These are phyloP conservation scores for Didymella segeticola DNA, from an alignment of 2,329 filamentous ascomycete genomes.

Conservation along the genomic window DNA sequence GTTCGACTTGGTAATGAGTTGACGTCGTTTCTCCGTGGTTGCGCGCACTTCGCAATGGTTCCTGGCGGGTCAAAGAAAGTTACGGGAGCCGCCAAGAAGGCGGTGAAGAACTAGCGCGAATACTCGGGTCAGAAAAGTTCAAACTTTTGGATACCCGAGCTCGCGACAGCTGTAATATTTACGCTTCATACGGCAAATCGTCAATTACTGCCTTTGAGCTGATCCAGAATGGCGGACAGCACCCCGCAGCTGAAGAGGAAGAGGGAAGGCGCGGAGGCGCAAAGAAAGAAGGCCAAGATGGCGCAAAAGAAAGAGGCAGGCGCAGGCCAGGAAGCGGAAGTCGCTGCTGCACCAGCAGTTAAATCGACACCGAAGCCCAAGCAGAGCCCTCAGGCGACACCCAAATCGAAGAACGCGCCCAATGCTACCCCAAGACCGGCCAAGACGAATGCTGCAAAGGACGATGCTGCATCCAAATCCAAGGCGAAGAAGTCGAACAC, in stretches of 20 bases:
- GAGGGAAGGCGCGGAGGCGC: slow-evolving; percentile 36
- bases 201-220: not conserved
- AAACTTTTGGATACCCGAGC: slow-evolving; percentile 13
- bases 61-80: slow-evolving; percentile 43
- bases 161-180: slow-evolving; percentile 6
- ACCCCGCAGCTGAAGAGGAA: slow-evolving; percentile 41
- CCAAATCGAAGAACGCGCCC: slow-evolving; percentile 23
- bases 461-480: not conserved
- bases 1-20: slow-evolving; percentile 3
- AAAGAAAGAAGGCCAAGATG: slow-evolving; percentile 40
- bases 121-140: slow-evolving; percentile 33
- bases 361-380: slow-evolving; percentile 24
- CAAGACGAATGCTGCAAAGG: slow-evolving; percentile 17
- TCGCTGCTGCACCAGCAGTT: slow-evolving; percentile 15
- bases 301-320: slow-evolving; percentile 33
- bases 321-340: slow-evolving; percentile 20
- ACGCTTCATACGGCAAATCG: slow-evolving; percentile 1
- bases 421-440: slow-evolving; percentile 14
- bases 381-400: slow-evolving; percentile 19
- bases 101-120: slow-evolving; percentile 43
- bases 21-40: slow-evolving; percentile 13
- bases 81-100: slow-evolving; percentile 37
- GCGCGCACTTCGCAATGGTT: slow-evolving; percentile 24
- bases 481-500: slow-evolving; percentile 33
- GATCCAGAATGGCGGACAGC: slow-evolving; percentile 33